phyloP scores from a whole-genome alignment of 1,284 basidiomycete species.

The Sparassis latifolia region DNA sequence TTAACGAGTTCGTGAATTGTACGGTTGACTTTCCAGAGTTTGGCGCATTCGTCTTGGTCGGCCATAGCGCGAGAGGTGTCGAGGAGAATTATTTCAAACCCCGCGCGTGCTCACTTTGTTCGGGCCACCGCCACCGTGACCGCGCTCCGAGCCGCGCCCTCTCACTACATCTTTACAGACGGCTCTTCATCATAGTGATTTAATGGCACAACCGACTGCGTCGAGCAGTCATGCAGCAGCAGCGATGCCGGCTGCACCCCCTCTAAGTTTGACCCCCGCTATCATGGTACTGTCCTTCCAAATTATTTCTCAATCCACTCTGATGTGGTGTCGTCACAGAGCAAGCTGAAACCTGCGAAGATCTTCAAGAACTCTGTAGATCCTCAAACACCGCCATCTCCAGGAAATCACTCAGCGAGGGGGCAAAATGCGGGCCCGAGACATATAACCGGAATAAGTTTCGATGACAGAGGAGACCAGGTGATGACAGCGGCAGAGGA shows the following conservation, averaged over 20 bases:
- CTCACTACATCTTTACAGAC: slow-evolving; percentile 1
- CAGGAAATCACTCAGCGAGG: slow-evolving; percentile 34
- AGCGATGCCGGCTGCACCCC: slow-evolving; percentile 3
- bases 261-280: slow-evolving; percentile 20
- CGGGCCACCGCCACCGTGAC: neutral
- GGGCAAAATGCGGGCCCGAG: slow-evolving; percentile 40
- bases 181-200: too few species aligned
- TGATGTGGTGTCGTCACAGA: slow-evolving; percentile 30
- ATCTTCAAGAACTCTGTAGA: slow-evolving; percentile 82
- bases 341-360: slow-evolving; percentile 80
- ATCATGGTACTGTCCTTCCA: slow-evolving; percentile 23
- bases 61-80: slow-evolving; percentile 37
- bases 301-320: neutral
- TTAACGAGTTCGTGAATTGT: slow-evolving; percentile 96
- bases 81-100: slow-evolving; percentile 22
- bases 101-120: slow-evolving; percentile 10
- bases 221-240: slow-evolving; percentile 12
- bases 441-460: slow-evolving; percentile 84
- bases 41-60: slow-evolving; percentile 70
- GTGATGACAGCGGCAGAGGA: slow-evolving; percentile 90
- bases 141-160: neutral
- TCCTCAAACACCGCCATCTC: slow-evolving; percentile 41
- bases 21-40: slow-evolving; percentile 93
- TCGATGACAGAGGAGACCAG: slow-evolving; percentile 86
- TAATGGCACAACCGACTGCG: slow-evolving; percentile 9